A percentile compares a stretch with the other conserved stretches of the same genome.
Evolutionary conservation across 2,329 filamentous ascomycete species (phyloP).

Genomic region (Ophiostoma piceae): DNA sequence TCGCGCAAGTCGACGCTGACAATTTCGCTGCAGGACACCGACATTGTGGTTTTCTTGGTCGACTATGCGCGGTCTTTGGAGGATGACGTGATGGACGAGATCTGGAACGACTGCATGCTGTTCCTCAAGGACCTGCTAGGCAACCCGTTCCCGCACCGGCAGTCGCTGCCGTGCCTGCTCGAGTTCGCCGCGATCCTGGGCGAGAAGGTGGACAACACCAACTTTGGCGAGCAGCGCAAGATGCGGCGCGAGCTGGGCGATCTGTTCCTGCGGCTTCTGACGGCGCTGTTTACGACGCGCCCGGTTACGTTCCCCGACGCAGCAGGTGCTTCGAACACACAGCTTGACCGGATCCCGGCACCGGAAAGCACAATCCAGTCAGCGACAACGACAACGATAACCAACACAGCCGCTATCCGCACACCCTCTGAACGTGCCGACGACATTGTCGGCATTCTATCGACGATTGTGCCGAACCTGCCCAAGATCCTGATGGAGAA

Average conservation of each 20-base stretch:
- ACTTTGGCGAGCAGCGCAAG: constrained; percentile 87
- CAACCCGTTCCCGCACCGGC: constrained; percentile 91
- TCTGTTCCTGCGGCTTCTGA: constrained; percentile 77
- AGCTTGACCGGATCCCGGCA: constrained; percentile 21
- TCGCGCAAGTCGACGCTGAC: constrained; percentile 82
- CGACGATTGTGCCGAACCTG: constrained; percentile 71
- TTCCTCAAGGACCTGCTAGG: constrained; percentile 85
- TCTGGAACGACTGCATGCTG: constrained; percentile 89
- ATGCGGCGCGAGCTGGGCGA: constrained; percentile 90
- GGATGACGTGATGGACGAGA: constrained; percentile 96
- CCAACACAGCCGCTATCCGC: not conserved
- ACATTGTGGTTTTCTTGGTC: constrained; percentile 82
- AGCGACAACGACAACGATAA: constrained; percentile 31
- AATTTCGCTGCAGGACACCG: constrained; percentile 73
- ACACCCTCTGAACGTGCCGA: constrained; percentile 51
- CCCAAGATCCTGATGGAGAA: constrained; percentile 77
- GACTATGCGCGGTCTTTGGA: constrained; percentile 87
- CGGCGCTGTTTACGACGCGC: constrained; percentile 89
- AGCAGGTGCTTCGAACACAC: not conserved
- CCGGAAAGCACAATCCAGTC: constrained; percentile 36
- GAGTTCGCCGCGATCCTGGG: constrained; percentile 87
- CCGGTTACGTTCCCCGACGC: constrained; percentile 61
- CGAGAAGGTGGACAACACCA: constrained; percentile 95
- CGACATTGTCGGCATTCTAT: constrained; percentile 75
- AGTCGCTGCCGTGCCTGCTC: constrained; percentile 77